Evolutionary conservation across 805 yeast species (phyloP).

Genomic region (Sugiyamaella valdiviana): DNA sequence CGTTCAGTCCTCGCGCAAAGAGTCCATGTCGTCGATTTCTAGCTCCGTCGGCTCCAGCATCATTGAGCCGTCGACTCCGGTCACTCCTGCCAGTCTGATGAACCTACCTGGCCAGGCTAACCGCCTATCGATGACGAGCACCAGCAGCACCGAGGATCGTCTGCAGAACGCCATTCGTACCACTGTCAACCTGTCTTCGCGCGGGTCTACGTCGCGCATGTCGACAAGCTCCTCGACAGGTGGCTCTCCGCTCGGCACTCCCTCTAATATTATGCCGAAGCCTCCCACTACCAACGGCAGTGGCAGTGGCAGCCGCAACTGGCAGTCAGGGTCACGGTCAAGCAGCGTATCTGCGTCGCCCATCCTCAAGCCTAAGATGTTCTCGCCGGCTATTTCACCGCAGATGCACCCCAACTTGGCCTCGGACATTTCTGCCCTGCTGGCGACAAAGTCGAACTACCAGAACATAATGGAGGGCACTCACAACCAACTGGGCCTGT

Average conservation of each 20-base stretch:
- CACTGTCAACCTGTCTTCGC: conserved; percentile 14
- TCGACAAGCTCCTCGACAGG: conserved; percentile 7
- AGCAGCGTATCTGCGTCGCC: conserved; percentile 20
- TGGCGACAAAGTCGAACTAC: conserved; percentile 38
- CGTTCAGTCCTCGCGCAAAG: background rate
- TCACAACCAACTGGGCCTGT: conserved; percentile 36
- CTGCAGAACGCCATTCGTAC: conserved; percentile 20
- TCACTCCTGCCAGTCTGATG: conserved; percentile 31
- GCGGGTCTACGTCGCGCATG: conserved; percentile 2
- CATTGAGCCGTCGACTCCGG: conserved; percentile 21
- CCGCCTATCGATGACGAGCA: background rate
- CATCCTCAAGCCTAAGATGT: conserved; percentile 24
- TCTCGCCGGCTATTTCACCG: conserved; percentile 23
- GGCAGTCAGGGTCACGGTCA: conserved; percentile 9
- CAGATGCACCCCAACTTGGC: conserved; percentile 16
- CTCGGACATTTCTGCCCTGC: conserved; percentile 20
- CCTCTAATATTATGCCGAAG: conserved; percentile 16
- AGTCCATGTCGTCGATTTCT: conserved; percentile 10
- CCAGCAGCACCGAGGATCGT: conserved; percentile 14
- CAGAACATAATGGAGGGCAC: conserved; percentile 40
- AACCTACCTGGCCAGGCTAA: conserved; percentile 25
- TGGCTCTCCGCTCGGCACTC: conserved; percentile 8
- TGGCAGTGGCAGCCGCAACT: conserved; percentile 3
- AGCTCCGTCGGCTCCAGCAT: conserved; percentile 1
- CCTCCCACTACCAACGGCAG: conserved; percentile 3